Evolutionary conservation across 2,329 filamentous ascomycete species (phyloP), one percentile per base, ranked within the genome.

Genomic region (Neofusicoccum parvum): DNA sequence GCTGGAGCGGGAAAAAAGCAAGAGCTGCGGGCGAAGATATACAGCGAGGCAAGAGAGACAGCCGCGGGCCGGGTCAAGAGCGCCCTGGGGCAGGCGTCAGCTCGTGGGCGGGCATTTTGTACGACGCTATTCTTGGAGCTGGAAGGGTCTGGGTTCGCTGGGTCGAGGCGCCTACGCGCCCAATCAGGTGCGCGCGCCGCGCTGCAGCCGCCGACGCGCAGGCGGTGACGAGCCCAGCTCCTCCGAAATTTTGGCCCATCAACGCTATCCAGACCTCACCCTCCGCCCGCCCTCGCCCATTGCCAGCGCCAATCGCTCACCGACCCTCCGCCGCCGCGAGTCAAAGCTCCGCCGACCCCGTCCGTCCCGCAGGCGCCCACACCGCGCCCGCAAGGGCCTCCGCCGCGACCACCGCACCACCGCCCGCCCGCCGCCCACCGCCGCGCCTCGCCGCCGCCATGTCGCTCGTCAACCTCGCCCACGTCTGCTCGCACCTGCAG

Each of bases 401-500:
- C 46, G 39, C 14, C 37, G 23, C 37, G 23, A 20, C 51, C 37
- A 27, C 39, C 36, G 7, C 43, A 45, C 37, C 37, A 65, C 54
- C 62, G 49, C 23, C 56, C 27, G 27, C 27, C 27, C 27, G 6
- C 43, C 54, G 54, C 20, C 39, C 59, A n/a, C 27, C 15, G 10
- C 49, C 48, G 41, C 43, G 27, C 17, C n/a, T 27, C 43, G 9
- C 53, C 36, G 14, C 66, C 36, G 53, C 66, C 70, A 91, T 92
- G 89, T 91, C 89, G 72, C 86, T 97, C 80, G 83, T 86, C 75
- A 87, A 90, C 79, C 86, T 96, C 69, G 85, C 88, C 72, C 83
- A 94, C 82, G 88, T 94, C 80, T 96, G 92, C 85, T 93, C 92
- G 70, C 93, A 97, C 82, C 85, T 97, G 65, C 92, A 95, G 78